A percentile compares a stretch with the other conserved stretches of the same genome.
Evolutionary conservation across 2,329 filamentous ascomycete genomes (phyloP).

Genomic region (Pseudogymnoascus sp.): DNA sequence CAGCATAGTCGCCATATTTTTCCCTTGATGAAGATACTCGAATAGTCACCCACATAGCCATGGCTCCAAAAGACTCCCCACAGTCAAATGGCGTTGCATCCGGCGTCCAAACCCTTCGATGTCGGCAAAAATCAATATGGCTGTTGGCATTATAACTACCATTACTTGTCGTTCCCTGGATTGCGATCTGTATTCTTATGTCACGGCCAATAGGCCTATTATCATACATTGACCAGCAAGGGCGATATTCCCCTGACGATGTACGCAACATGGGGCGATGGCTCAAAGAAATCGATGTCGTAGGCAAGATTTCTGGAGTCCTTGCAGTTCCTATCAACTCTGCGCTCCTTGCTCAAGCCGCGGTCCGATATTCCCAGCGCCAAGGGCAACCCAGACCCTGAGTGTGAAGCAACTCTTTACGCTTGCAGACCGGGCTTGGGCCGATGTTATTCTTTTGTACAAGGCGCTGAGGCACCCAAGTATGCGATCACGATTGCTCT

Average conservation of each 20-base stretch:
- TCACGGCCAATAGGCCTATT: background rate
- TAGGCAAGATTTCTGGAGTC: background rate
- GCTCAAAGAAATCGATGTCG: background rate
- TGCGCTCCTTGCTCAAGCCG: background rate
- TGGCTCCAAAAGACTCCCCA: background rate
- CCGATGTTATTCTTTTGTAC: background rate
- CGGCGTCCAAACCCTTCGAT: background rate
- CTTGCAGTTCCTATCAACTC: background rate
- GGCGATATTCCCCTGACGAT: background rate
- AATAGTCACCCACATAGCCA: background rate
- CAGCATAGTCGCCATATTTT: background rate
- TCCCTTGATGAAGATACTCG: background rate
- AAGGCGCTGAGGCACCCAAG: background rate
- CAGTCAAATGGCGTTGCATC: background rate
- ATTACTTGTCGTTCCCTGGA: background rate
- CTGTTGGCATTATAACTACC: background rate
- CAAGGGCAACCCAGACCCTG: background rate
- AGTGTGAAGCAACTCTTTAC: background rate
- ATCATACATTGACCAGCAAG: background rate
- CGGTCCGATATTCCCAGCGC: background rate
- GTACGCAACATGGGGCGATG: background rate
- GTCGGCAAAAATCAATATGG: background rate
- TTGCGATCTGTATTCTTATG: background rate
- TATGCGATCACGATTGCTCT: background rate
- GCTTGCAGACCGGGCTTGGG: background rate